Evolutionary conservation across 2,329 filamentous ascomycete genomes (phyloP).

Genomic region (Penicillium oxalicum): DNA sequence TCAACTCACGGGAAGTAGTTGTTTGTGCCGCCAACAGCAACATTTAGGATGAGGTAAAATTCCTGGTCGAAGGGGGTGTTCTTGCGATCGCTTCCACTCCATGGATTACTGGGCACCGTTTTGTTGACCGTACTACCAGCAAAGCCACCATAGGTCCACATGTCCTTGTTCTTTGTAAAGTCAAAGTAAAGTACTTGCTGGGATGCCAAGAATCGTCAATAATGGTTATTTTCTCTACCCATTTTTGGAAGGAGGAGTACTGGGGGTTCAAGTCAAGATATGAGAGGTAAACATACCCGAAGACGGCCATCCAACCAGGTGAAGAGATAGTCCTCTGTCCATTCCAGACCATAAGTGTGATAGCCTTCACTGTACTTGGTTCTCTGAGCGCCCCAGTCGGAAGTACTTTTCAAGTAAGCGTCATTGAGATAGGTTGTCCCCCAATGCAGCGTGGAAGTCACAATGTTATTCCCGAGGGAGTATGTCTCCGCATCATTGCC

Average conservation of each 20-base stretch:
- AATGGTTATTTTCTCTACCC: neutral
- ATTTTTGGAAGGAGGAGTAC: too few relatives aligned
- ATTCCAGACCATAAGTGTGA: conserved; percentile 51
- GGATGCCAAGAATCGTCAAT: conserved; percentile 17
- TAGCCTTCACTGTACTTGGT: conserved; percentile 27
- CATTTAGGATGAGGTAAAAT: conserved; percentile 49
- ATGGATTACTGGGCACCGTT: conserved; percentile 42
- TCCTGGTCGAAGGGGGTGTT: conserved; percentile 50
- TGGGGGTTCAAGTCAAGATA: neutral
- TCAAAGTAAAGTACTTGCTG: conserved; percentile 25
- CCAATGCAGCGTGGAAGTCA: conserved; percentile 31
- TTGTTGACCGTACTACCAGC: conserved; percentile 37
- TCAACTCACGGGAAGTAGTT: conserved; percentile 40
- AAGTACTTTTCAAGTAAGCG: conserved; percentile 3
- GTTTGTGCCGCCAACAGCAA: conserved; percentile 47
- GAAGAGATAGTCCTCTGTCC: conserved; percentile 49
- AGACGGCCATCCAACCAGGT: conserved; percentile 46
- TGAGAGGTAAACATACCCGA: neutral
- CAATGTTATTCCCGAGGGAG: conserved; percentile 38
- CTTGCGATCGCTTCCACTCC: conserved; percentile 35
- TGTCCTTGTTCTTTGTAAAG: conserved; percentile 24
- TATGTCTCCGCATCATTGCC: conserved; percentile 42
- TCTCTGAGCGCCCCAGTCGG: conserved; percentile 5
- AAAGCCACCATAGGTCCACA: conserved; percentile 40
- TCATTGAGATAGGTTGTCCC: conserved; percentile 9